Conservation (phyloP, 495 filamentous ascomycete species). For the Talaromyces borbonicus region DNA sequence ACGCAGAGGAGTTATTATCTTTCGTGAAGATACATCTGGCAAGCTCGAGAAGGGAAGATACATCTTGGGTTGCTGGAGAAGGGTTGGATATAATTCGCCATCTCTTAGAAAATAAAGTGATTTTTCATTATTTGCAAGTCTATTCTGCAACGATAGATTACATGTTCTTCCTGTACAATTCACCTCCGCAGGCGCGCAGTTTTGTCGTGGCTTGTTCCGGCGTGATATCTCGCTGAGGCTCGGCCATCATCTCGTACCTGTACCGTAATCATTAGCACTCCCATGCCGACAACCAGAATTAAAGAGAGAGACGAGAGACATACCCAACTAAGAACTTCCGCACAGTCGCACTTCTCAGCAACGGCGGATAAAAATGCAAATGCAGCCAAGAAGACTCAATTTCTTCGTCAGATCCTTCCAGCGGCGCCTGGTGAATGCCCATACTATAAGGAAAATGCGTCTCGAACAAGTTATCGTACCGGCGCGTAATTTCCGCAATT, state of each 20-base stretch:
- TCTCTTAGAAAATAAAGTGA: not conserved
- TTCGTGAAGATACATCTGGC: no score
- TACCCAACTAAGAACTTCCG: conserved; percentile 89
- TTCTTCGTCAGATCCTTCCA: conserved; percentile 77
- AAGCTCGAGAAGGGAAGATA: no score
- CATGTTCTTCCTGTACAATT: conserved; percentile 70
- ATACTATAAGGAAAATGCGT: conserved; percentile 92
- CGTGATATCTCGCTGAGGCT: conserved; percentile 95
- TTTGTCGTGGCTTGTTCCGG: conserved; percentile 86
- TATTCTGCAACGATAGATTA: conserved; percentile 12
- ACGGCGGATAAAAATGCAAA: conserved; percentile 92
- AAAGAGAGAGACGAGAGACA: conserved; percentile 13
- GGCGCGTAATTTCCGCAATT: conserved; percentile 73
- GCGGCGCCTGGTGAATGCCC: conserved; percentile 89
- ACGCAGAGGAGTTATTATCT: conserved; percentile 42
- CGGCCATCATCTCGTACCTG: conserved; percentile 85
- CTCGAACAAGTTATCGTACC: conserved; percentile 96
- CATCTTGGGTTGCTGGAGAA: no score
- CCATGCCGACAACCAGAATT: not conserved
- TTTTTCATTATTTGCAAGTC: not conserved
- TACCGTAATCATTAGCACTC: conserved; percentile 10
- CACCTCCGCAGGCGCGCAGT: conserved; percentile 64
- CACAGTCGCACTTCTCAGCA: conserved; percentile 86
- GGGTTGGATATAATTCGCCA: no score
- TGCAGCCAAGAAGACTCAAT: conserved; percentile 83